Evolutionary conservation across 768 basidiomycete genomes (phyloP).

Genomic region (Kwoniella bestiolae): DNA sequence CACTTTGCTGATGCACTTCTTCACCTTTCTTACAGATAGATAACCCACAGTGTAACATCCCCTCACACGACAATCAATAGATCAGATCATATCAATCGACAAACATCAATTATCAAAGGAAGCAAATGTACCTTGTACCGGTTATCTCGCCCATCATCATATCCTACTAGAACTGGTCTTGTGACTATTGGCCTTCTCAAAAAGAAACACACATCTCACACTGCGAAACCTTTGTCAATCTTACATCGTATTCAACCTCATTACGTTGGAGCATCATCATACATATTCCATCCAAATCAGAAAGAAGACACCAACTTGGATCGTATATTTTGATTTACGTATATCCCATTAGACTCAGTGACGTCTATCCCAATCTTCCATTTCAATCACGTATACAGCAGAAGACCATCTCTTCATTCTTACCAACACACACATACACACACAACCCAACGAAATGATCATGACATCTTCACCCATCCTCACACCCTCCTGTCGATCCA

Average conservation of each 20-base stretch:
- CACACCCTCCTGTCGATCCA: constrained; percentile 26
- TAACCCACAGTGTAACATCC: background rate
- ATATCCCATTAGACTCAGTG: background rate
- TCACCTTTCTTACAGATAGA: background rate
- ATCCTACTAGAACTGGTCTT: background rate
- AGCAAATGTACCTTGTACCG: background rate
- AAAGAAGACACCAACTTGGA: background rate
- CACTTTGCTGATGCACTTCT: too few relatives aligned
- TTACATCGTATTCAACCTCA: background rate
- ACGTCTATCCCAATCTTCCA: too few relatives aligned
- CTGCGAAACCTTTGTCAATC: background rate
- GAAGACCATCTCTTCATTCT: background rate
- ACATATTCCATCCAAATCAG: too few relatives aligned
- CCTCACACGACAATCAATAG: background rate
- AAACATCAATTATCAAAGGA: background rate
- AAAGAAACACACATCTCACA: background rate
- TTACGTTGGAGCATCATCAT: background rate
- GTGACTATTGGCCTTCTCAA: background rate
- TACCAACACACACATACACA: background rate
- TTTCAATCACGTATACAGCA: too few relatives aligned
- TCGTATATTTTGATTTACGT: background rate
- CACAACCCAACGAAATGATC: constrained; percentile 18
- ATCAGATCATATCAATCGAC: background rate
- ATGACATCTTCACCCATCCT: constrained; percentile 27
- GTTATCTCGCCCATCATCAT: background rate